Evolutionary conservation across 2,329 filamentous ascomycete genomes (phyloP), one percentile per base, ranked within the genome.

Genomic region (Claviceps capensis): DNA sequence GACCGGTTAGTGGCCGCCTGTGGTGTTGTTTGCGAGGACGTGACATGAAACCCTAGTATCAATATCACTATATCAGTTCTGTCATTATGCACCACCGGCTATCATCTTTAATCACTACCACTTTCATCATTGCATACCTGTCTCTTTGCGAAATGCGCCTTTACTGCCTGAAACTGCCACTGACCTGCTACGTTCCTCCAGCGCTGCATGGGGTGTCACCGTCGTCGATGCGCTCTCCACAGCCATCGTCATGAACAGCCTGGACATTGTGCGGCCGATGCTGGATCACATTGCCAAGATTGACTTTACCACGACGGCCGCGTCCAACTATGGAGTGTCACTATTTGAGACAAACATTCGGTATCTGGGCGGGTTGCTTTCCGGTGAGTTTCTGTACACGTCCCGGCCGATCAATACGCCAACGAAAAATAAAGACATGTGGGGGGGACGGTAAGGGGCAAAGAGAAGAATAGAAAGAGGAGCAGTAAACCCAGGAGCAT

Each of bases 311-410:
- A 70, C 73, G 11, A 86, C 83, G 1, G 53, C 56, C 4, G 52
- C 56, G 48, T 50, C 49, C 3, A 61, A 72, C 2, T 66, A 72
- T 1, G 67, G 72, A 9, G 81, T 95, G 48, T 91, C 85, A 40
- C 68, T 95, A 7, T 95, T 95, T 61, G 89, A 95, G 68, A 94
- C 88, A 0, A 95, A 87, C 0, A 95, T 95, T 61, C 82, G 89
- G 30, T 95, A 95, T 61, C 70, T 95, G 1, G 89, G 80, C 9
- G 89, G 88, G 16, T 74, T 95, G 60, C 63, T 95, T 8, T 86
- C 88, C 2, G 86, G 83, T 77, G 57, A 19, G 59, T 48, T 17
- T 19, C 2, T 13, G 30, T 45, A 2, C 26, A 30, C 26, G 8
- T 30, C 26, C 26, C 8, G 26, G 8, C 26, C 8, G 26, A 30